These are phyloP conservation scores for Thymus quinquecostatus DNA, from an alignment of 257 asterid genomes.

Conservation along the genomic window DNA sequence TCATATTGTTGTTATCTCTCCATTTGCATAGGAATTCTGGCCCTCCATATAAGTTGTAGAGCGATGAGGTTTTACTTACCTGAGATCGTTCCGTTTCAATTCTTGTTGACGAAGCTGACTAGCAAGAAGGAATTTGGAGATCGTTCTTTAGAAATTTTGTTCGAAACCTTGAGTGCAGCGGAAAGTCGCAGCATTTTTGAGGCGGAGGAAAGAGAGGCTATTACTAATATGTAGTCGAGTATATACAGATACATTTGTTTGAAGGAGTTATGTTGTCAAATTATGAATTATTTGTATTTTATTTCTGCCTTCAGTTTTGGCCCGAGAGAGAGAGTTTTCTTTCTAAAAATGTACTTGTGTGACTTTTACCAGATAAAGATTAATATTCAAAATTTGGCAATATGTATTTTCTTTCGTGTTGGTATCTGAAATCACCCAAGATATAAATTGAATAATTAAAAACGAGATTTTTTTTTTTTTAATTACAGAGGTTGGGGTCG, in stretches of 20 bases:
- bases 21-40: conserved; percentile 8
- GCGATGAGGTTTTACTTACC: neutral
- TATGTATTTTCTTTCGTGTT: too few species aligned
- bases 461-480: too few species aligned
- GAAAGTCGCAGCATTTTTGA: conserved; percentile 15
- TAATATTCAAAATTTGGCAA: too few species aligned
- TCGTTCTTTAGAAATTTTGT: neutral
- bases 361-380: too few species aligned
- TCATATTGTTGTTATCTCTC: neutral
- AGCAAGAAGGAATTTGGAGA: neutral
- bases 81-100: neutral
- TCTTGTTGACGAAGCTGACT: neutral
- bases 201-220: neutral
- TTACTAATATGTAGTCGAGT: neutral
- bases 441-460: too few species aligned
- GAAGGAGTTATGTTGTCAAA: neutral
- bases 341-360: neutral
- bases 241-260: conserved; percentile 10
- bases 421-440: too few species aligned
- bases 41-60: neutral
- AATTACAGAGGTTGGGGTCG: too few species aligned
- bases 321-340: neutral
- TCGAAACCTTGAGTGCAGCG: neutral
- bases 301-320: neutral
- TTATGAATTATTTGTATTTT: neutral